Evolutionary conservation across 2,329 filamentous ascomycete genomes (phyloP), one percentile per base, ranked within the genome.

Genomic region (Diaporthe sp.): DNA sequence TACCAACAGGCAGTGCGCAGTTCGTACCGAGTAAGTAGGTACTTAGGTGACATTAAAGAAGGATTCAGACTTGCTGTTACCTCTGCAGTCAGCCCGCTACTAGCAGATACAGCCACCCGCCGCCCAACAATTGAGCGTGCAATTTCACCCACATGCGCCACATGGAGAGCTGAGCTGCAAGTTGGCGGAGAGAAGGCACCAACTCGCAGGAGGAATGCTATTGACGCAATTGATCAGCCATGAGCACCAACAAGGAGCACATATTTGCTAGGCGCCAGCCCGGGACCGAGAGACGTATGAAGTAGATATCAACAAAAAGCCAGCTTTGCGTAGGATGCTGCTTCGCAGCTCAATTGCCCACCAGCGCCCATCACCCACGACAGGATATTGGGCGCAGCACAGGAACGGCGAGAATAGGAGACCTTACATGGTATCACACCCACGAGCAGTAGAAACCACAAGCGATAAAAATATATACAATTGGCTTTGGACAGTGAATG

Each of bases 91-190:
- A 70, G 65, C 65, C 34, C n/a, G 53, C 47, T 17, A 17, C 31
- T 12, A 25, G 34, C 28, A 55, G n/a, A 28, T 44, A 20, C 58
- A 42, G 13, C n/a, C 51, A 22, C 37, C n/a, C 37, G 37, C 39
- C 31, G 34, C 49, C 65, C 49, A 70, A 70, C 49, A 70, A 34
- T 42, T 42, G 8, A 34, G 9, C 17, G 17, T 28, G 65, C n/a
- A 70, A 70, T 70, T 51, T 42, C 34, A 55, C 65, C 10, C 12
- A 42, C 65, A 70, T 70, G 65, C 65, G 65, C 65, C 34, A 70
- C n/a, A 55, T 3, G 20, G 31, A 28, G 49, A 70, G 65, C 65
- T 70, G 65, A 70, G 65, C 47, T 55, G 65, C 65, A 31, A 31
- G 65, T 12, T n/a, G n/a, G 5, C 0, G 10, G 10, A 25, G 28